Evolutionary conservation across 2,329 filamentous ascomycete genomes (phyloP).

Genomic region (Ophiobolus disseminans): DNA sequence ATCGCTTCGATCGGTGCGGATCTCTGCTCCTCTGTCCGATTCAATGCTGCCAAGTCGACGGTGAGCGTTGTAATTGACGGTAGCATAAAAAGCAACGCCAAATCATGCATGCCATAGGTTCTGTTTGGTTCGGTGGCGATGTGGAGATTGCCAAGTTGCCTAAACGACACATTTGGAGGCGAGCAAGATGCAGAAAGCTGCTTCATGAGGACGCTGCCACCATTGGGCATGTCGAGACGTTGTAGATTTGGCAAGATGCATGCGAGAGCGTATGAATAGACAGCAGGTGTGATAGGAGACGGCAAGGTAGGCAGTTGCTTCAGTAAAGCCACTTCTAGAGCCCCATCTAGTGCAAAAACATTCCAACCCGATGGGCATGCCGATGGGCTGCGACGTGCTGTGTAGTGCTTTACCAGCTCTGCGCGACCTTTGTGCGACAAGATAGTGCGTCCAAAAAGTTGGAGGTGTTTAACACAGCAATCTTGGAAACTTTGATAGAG

Average conservation of each 20-base stretch:
- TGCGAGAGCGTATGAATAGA: neutral
- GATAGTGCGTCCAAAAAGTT: constrained; percentile 1
- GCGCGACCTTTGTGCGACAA: neutral
- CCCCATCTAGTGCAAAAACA: neutral
- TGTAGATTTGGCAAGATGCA: constrained; percentile 3
- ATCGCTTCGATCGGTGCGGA: neutral
- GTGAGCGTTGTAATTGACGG: neutral
- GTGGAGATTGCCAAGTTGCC: neutral
- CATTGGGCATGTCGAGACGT: neutral
- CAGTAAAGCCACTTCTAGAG: neutral
- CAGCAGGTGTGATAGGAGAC: neutral
- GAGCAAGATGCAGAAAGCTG: neutral
- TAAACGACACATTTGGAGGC: neutral
- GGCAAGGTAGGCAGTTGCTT: neutral
- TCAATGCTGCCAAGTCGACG: neutral
- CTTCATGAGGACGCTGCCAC: neutral
- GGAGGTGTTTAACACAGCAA: neutral
- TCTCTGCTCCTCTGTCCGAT: neutral
- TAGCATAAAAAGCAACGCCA: neutral
- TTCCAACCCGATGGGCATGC: neutral
- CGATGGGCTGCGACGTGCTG: neutral
- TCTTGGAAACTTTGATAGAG: constrained; percentile 2
- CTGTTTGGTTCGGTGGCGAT: neutral
- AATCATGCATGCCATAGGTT: neutral
- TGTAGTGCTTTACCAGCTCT: neutral